Percentiles rank a stretch among this genome's conserved stretches.
Evolutionary conservation across 495 filamentous ascomycete species (phyloP).

Genomic region (Penicillium arizonense): DNA sequence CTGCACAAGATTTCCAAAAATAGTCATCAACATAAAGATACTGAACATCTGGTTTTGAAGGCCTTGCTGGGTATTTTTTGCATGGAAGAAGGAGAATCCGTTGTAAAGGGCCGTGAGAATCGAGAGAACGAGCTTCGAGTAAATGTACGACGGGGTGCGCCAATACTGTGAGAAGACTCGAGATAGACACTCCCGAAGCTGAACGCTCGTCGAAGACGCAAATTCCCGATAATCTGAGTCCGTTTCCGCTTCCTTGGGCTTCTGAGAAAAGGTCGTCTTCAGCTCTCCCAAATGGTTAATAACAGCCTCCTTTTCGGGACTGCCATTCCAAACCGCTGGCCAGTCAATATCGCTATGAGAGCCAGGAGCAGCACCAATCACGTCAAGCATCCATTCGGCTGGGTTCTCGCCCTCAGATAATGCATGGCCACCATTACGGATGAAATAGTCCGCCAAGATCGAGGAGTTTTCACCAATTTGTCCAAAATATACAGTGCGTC

Average conservation of each 20-base stretch:
- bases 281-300: slow-evolving; percentile 68
- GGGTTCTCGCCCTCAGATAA: slow-evolving; percentile 74
- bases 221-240: slow-evolving; percentile 42
- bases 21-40: slow-evolving; percentile 85
- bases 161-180: slow-evolving; percentile 60
- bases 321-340: slow-evolving; percentile 75
- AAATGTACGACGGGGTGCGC: slow-evolving; percentile 59
- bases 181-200: slow-evolving; percentile 49
- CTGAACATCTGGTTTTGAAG: slow-evolving; percentile 90
- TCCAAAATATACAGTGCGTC: slow-evolving; percentile 87
- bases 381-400: slow-evolving; percentile 95
- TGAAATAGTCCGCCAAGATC: slow-evolving; percentile 74
- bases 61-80: slow-evolving; percentile 70
- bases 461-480: slow-evolving; percentile 80
- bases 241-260: slow-evolving; percentile 30
- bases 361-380: slow-evolving; percentile 87
- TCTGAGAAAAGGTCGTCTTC: slow-evolving; percentile 56
- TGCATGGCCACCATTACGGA: slow-evolving; percentile 68
- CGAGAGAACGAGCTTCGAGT: slow-evolving; percentile 57
- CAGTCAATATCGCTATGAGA: slow-evolving; percentile 76
- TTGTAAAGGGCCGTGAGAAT: slow-evolving; percentile 66
- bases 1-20: slow-evolving; percentile 77
- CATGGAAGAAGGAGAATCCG: slow-evolving; percentile 87
- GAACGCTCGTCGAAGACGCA: slow-evolving; percentile 52
- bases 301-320: slow-evolving; percentile 65